Evolutionary conservation across 768 basidiomycete species (phyloP), one percentile per base, ranked within the genome.

Genomic region (Amanita brunnescens): DNA sequence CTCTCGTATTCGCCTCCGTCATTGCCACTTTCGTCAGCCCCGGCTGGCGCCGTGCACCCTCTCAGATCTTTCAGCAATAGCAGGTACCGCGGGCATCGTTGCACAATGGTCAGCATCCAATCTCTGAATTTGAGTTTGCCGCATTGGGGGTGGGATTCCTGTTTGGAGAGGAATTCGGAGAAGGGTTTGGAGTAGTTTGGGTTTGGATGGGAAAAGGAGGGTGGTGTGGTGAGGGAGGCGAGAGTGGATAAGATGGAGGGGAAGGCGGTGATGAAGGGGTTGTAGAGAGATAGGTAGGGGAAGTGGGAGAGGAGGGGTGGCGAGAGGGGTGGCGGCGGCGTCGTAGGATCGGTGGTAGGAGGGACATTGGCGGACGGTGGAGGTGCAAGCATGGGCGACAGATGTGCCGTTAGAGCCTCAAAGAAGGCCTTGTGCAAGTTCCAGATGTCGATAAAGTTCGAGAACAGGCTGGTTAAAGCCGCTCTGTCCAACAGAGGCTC

Each of bases 391-490:
- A 44, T 44, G 16, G 50, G 42, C 10, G 16, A 33, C 57, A 73
- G 52, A 44, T 78, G 69, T 37, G 67, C 64, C 6, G 78, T 72
- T 24, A 91, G 72, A 2, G 82, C 76, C 5, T 76, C 69, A 52
- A 81, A 80, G 66, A 91, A 85, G 2, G 85, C 78, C 47, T 78
- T 85, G 66, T 91, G 88, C 38, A 90, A 74, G 59, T 90, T 91
- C 90, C 86, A 91, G 30, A 93, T 91, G 65, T 92, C 90, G 61
- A 91, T 83, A 56, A 92, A 91, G 64, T 91, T 91, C 55, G 85
- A 86, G 65, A 93, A 93, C 32, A 91, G 71, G 10, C 81, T 74
- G 0, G 83, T 86, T 52, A 92, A 75, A 40, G 81, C 76, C 2
- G 77, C 65, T 51, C 87, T 79, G 53, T 81, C 73, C 45, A 92